Percentiles rank a stretch among this genome's conserved stretches.
Evolutionary conservation across 768 basidiomycete species (phyloP).

Genomic region (Calvatia gigantea): DNA sequence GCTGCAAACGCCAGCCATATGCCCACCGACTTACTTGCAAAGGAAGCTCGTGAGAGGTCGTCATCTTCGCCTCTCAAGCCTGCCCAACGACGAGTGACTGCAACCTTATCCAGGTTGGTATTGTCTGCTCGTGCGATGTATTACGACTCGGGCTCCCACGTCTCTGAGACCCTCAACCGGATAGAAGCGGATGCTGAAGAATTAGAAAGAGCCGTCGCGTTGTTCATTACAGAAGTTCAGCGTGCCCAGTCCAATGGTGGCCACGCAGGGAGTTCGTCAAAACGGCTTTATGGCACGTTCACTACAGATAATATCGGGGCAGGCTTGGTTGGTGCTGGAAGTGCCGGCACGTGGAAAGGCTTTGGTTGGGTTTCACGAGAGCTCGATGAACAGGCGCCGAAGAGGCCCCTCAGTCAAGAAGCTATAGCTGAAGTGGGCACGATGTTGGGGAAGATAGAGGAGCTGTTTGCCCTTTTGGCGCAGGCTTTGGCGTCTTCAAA

Average conservation of each 20-base stretch:
- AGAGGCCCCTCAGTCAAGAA: constrained; percentile 45
- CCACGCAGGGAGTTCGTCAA: constrained; percentile 31
- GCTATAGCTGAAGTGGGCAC: constrained; percentile 52
- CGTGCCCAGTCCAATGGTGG: constrained; percentile 39
- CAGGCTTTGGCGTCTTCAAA: constrained; percentile 29
- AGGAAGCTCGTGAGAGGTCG: constrained; percentile 43
- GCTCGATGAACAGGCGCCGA: constrained; percentile 44
- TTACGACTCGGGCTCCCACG: constrained; percentile 66
- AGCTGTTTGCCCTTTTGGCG: constrained; percentile 38
- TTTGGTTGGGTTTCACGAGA: constrained; percentile 74
- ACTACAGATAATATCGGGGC: constrained; percentile 62
- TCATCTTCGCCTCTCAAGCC: constrained; percentile 64
- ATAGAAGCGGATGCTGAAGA: constrained; percentile 77
- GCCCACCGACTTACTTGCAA: constrained; percentile 49
- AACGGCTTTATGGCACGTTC: constrained; percentile 62
- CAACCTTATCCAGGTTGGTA: constrained; percentile 85
- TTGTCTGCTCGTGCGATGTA: constrained; percentile 88
- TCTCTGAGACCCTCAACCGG: constrained; percentile 61
- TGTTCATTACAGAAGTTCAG: constrained; percentile 72
- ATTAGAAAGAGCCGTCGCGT: constrained; percentile 64
- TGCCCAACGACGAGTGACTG: constrained; percentile 81
- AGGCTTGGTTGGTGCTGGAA: constrained; percentile 78
- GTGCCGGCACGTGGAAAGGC: constrained; percentile 76
- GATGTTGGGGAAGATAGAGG: constrained; percentile 46
- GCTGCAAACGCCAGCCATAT: constrained; percentile 60